Conservation (phyloP, 805 yeast genomes). For the Naumovozyma dairenensis region DNA sequence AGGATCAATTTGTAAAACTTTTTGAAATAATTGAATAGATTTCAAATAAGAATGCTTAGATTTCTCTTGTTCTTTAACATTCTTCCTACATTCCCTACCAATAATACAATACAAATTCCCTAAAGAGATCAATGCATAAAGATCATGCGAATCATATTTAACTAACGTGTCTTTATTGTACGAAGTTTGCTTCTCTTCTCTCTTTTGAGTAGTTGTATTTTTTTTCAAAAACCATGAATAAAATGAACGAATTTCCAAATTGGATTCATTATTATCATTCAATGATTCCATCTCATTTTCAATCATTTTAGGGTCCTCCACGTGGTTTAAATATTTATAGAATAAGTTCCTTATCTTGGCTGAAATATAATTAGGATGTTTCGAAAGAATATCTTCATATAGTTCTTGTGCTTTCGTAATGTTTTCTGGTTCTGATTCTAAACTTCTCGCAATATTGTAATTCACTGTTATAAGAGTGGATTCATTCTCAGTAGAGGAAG, state of each 20-base stretch:
- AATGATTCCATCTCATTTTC: slow-evolving; percentile 17
- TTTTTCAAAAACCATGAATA: slow-evolving; percentile 79
- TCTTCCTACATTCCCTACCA: slow-evolving; percentile 62
- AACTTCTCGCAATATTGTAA: slow-evolving; percentile 71
- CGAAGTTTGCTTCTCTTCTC: slow-evolving; percentile 53
- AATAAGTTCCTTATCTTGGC: slow-evolving; percentile 67
- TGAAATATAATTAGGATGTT: slow-evolving; percentile 60
- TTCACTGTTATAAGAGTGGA: slow-evolving; percentile 35
- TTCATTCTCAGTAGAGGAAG: too few relatives aligned
- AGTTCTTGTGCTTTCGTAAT: slow-evolving; percentile 16
- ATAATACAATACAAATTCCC: slow-evolving; percentile 78
- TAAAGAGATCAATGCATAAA: slow-evolving; percentile 78
- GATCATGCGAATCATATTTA: slow-evolving; percentile 76
- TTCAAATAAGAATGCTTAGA: slow-evolving; percentile 70
- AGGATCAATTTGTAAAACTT: slow-evolving; percentile 76
- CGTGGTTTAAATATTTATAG: slow-evolving; percentile 44
- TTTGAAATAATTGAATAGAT: slow-evolving; percentile 87
- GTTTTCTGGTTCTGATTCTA: slow-evolving; percentile 48
- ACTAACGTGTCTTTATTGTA: slow-evolving; percentile 82
- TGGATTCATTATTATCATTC: slow-evolving; percentile 44
- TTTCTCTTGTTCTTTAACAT: slow-evolving; percentile 35
- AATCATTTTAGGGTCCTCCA: slow-evolving; percentile 8
- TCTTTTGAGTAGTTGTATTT: slow-evolving; percentile 34
- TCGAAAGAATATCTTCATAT: slow-evolving; percentile 48
- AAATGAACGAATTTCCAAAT: slow-evolving; percentile 79